Conservation (phyloP, 129 eudicot genomes). For the Pseudognaphalium luteoalbum region DNA sequence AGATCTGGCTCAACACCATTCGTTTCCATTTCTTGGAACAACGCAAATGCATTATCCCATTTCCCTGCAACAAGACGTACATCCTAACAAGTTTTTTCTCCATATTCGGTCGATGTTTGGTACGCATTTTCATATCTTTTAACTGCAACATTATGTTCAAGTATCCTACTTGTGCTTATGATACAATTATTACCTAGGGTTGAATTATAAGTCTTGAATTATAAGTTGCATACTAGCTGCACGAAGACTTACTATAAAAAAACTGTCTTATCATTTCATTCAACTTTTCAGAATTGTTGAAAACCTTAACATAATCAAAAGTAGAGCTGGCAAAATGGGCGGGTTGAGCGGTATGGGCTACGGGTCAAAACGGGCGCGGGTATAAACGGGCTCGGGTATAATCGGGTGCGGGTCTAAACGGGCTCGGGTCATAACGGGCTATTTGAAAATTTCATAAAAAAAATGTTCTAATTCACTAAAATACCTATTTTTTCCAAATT, state of each 20-base stretch:
- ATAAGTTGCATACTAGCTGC: not conserved
- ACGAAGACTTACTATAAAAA: not conserved
- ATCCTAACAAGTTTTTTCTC: slow-evolving; percentile 7
- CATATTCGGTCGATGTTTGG: not conserved
- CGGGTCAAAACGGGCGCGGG: no score
- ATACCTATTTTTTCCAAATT: no score
- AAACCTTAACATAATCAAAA: not conserved
- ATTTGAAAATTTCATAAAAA: no score
- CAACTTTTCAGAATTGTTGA: not conserved
- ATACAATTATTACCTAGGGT: not conserved
- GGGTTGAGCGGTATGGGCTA: no score
- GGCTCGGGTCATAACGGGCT: no score
- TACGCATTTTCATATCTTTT: not conserved
- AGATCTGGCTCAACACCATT: slow-evolving; percentile 72
- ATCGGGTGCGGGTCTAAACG: no score
- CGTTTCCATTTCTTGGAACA: slow-evolving; percentile 87
- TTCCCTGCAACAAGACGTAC: slow-evolving; percentile 50
- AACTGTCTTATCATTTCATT: not conserved
- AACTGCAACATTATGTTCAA: not conserved
- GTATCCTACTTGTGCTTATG: not conserved
- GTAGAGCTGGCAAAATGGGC: no score
- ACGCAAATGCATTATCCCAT: slow-evolving; percentile 68
- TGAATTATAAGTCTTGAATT: not conserved
- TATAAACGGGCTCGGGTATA: no score
- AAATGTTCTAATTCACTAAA: no score